Evolutionary conservation across 345 rosid species (phyloP).

Genomic region (Eucalyptus pauciflora): DNA sequence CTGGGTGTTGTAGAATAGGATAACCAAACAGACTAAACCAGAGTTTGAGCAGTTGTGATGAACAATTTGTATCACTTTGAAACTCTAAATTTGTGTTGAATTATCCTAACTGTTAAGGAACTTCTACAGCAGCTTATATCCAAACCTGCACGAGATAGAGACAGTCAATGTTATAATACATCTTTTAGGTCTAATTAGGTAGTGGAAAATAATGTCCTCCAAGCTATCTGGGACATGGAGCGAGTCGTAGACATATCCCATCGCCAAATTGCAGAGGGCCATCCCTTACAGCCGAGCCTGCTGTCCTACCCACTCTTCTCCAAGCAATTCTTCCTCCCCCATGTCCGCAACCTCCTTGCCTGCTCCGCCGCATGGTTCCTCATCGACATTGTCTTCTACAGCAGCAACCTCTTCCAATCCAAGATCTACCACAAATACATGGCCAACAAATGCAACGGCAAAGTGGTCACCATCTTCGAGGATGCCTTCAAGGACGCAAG

Average conservation of each 20-base stretch:
- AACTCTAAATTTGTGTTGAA: neutral
- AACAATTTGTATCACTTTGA: neutral
- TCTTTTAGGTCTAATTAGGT: constrained; percentile 13
- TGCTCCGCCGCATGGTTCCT: constrained; percentile 6
- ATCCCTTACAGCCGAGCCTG: neutral
- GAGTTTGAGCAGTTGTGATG: neutral
- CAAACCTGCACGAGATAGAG: neutral
- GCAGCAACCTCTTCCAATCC: neutral
- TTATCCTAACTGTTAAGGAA: too few species aligned
- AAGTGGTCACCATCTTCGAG: neutral
- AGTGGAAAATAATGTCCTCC: constrained; percentile 45
- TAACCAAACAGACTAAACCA: neutral
- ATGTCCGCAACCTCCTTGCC: constrained; percentile 56
- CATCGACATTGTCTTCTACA: neutral
- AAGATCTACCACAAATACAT: neutral
- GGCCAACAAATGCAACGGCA: neutral
- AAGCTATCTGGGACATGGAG: constrained; percentile 65
- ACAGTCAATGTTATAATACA: too few species aligned
- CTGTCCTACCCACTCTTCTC: constrained; percentile 35
- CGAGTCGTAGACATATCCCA: constrained; percentile 39
- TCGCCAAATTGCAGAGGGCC: constrained; percentile 27
- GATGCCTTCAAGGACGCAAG: neutral
- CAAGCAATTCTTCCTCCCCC: constrained; percentile 35
- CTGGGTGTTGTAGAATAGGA: neutral
- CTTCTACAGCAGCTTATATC: too few species aligned